Base-by-base conservation (phyloP, 1,284 basidiomycete genomes). In the Ustanciosporium gigantosporum region DNA sequence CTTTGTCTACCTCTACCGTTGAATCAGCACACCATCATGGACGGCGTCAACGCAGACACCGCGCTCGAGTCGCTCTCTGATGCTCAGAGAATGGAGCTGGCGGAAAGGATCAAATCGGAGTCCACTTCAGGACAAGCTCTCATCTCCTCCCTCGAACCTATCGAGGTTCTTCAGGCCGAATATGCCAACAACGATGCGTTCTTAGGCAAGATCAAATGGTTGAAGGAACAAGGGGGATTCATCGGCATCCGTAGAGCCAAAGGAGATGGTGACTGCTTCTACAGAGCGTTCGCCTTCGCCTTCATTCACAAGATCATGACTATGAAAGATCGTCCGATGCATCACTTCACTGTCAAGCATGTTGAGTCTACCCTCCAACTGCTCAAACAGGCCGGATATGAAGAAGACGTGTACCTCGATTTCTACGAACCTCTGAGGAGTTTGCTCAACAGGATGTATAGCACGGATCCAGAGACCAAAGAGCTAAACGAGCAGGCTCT, bases 191-290 rank as follows among this genome's bases (percentile, higher is more conserved):
- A 68, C 41, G 31, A 31, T 3, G 40, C 46, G 5, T 74, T 71
- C 41, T 27, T 60, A 3, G 42, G 46, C 29, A 69, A 73, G 46
- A 50, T 68, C 25, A 51, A 46, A n/a, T 74, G 70, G 68, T 51
- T 74, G 7, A 48, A 48, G 22, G 41, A 64, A 3, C 19, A 65
- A 27, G 53, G 53, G 5, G 46, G 56, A 2, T 75, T 67, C 39
- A 51, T 51, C 32, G 66, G 69, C 4, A 46, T 73, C 7, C 61
- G 70, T 15, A 43, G 65, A 0, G 47, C 65, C 3, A 60, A 62
- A n/a, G 67, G 71, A 2, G 73, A 75, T 58, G 73, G 73, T 1
- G 70, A 73, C 32, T 75, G 73, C 52, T 75, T 75, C 57, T 73
- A 74, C 46, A 58, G 73, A 9, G 61, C 67, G 0, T 72, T 75